Percentiles rank a stretch among this genome's conserved stretches.
These are phyloP conservation scores for Alternaria infectoria DNA, from an alignment of 2,329 filamentous ascomycete genomes.

Conservation along the genomic window DNA sequence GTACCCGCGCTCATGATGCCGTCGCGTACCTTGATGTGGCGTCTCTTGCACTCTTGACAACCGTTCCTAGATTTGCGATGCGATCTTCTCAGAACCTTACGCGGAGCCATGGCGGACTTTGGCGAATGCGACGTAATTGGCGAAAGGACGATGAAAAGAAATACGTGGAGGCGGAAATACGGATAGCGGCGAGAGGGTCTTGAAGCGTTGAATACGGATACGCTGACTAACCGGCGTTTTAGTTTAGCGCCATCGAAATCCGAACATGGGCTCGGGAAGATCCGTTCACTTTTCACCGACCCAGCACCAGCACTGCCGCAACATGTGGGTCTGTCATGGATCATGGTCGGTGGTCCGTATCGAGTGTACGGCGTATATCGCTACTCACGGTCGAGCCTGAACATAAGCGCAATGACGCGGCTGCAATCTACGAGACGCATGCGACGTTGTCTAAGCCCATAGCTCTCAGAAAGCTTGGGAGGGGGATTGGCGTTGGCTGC, in stretches of 20 bases:
- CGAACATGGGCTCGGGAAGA: background rate
- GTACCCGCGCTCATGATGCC: background rate
- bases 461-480: background rate
- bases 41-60: slow-evolving; percentile 28
- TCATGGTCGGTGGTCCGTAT: background rate
- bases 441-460: background rate
- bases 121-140: background rate
- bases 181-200: background rate
- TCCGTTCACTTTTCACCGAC: background rate
- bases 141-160: background rate
- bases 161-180: background rate
- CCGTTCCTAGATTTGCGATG: slow-evolving; percentile 30
- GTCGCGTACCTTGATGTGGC: slow-evolving; percentile 29
- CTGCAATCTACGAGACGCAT: background rate
- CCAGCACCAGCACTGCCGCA: background rate
- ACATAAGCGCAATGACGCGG: background rate
- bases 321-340: background rate
- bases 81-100: slow-evolving; percentile 11
- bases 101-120: background rate
- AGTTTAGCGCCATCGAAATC: background rate
- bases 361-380: background rate
- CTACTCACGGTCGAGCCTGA: background rate
- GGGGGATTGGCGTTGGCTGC: background rate
- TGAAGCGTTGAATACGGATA: background rate
- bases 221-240: background rate